These are phyloP conservation scores for Aspergillus vadensis DNA, from an alignment of 2,329 filamentous ascomycete species.

Conservation along the genomic window DNA sequence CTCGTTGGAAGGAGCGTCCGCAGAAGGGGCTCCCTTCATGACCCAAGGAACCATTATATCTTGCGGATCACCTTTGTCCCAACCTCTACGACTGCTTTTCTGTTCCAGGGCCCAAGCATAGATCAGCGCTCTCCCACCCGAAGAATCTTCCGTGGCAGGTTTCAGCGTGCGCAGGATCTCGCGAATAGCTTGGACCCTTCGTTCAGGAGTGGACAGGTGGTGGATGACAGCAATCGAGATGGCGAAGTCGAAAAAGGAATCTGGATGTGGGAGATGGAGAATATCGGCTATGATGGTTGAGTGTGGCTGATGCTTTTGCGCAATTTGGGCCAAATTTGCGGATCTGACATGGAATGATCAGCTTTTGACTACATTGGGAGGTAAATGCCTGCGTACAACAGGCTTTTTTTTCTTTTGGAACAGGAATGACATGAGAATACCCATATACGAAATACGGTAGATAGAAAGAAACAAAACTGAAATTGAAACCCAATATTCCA, in stretches of 20 bases:
- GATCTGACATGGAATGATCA: conserved; percentile 48
- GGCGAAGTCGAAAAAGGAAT: conserved; percentile 72
- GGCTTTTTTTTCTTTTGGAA: neutral
- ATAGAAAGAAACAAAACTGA: conserved; percentile 10
- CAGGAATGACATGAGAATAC: conserved; percentile 8
- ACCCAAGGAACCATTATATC: conserved; percentile 98
- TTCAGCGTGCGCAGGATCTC: conserved; percentile 69
- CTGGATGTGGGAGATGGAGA: conserved; percentile 76
- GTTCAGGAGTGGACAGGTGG: conserved; percentile 77
- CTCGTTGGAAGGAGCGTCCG: conserved; percentile 46
- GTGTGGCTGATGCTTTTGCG: conserved; percentile 60
- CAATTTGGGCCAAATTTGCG: conserved; percentile 60
- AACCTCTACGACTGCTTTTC: conserved; percentile 79
- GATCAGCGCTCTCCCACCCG: conserved; percentile 69
- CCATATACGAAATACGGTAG: conserved; percentile 18
- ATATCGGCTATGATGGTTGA: conserved; percentile 78
- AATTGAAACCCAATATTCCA: conserved; percentile 17
- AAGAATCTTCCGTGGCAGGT: conserved; percentile 21
- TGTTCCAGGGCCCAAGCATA: conserved; percentile 98
- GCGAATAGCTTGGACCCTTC: conserved; percentile 72
- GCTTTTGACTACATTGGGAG: neutral
- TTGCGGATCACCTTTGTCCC: conserved; percentile 80
- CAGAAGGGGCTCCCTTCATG: conserved; percentile 50
- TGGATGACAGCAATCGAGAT: conserved; percentile 95
- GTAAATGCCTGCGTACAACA: conserved; percentile 8